phyloP scores from a whole-genome alignment of 345 rosid genomes.

The Aquilaria sinensis region DNA sequence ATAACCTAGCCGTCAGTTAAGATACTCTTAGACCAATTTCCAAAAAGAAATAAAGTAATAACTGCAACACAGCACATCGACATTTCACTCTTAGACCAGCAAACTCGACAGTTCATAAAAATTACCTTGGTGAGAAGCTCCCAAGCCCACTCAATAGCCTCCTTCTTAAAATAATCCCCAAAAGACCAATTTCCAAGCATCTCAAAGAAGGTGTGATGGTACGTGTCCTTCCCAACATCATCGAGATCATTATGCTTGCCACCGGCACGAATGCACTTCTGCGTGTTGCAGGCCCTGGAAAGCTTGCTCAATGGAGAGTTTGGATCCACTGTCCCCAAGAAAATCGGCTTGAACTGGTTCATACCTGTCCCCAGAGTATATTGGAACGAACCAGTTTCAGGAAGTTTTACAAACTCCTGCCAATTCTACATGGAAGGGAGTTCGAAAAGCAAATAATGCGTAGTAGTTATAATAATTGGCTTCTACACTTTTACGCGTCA shows the following conservation, averaged over 20 bases:
- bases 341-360: slow-evolving; percentile 95
- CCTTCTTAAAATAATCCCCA: slow-evolving; percentile 92
- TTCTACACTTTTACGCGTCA: no score
- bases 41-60: no score
- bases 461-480: no score
- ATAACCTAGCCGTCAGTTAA: no score
- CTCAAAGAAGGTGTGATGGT: slow-evolving; percentile 99
- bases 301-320: slow-evolving; percentile 71
- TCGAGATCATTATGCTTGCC: slow-evolving; percentile 98
- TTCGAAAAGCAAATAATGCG: neutral
- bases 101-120: neutral
- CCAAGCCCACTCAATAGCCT: slow-evolving; percentile 98
- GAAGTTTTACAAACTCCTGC: no score
- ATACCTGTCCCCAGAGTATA: slow-evolving; percentile 43
- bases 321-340: slow-evolving; percentile 87
- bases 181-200: slow-evolving; percentile 99
- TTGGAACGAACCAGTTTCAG: neutral
- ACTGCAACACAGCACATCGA: no score
- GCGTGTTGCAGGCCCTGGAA: slow-evolving; percentile 79
- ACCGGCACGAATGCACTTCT: slow-evolving; percentile 96
- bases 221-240: slow-evolving; percentile 97
- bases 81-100: no score
- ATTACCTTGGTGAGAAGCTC: slow-evolving; percentile 76
- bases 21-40: no score
- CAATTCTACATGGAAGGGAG: neutral